Conservation (phyloP, 257 asterid genomes). For the Solanum medicagineum region DNA sequence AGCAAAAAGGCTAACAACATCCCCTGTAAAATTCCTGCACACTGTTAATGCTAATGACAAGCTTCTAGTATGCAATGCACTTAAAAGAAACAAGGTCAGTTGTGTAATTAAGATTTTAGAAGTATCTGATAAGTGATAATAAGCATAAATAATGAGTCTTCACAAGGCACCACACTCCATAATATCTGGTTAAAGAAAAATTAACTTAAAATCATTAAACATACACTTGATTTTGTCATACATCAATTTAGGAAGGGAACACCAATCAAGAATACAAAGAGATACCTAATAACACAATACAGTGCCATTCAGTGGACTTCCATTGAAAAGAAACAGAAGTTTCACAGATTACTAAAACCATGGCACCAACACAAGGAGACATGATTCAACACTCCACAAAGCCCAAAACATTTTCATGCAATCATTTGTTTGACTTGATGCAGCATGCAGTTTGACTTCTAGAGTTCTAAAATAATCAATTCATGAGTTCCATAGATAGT, state of each 20-base stretch:
- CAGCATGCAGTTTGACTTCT: background rate
- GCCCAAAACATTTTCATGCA: background rate
- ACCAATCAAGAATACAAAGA: background rate
- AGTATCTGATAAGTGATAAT: background rate
- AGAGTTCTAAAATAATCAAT: background rate
- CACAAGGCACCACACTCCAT: background rate
- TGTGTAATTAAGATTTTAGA: background rate
- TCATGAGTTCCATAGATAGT: background rate
- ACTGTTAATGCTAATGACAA: background rate
- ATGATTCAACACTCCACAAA: background rate
- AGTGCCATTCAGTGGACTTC: background rate
- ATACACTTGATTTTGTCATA: background rate
- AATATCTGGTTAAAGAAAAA: background rate
- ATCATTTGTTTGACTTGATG: background rate
- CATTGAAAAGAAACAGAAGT: background rate
- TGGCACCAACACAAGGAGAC: background rate
- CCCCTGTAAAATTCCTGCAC: constrained; percentile 20
- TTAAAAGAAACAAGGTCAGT: background rate
- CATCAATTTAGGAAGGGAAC: background rate
- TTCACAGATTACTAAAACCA: background rate
- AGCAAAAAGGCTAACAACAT: constrained; percentile 49
- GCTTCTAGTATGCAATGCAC: background rate
- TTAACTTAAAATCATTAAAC: background rate
- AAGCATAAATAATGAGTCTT: background rate
- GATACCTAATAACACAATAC: background rate